These are phyloP conservation scores for Calocera cornea DNA, from an alignment of 768 basidiomycete species.

Conservation along the genomic window DNA sequence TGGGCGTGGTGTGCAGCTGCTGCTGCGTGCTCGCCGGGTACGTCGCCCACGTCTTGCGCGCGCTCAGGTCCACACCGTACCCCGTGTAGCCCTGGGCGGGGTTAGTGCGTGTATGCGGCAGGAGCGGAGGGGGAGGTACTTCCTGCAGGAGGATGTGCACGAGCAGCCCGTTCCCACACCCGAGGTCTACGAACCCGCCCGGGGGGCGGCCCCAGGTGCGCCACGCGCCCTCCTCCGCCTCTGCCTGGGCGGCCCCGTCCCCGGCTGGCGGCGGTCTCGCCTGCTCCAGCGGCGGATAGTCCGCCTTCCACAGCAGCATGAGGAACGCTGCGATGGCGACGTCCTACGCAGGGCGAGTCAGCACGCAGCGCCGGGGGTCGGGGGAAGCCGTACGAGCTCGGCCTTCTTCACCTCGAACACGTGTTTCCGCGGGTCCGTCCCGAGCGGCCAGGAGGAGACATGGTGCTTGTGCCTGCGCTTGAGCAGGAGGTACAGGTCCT, in stretches of 20 bases:
- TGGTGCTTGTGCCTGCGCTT: conserved; percentile 71
- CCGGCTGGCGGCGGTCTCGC: not conserved
- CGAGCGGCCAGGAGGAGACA: conserved; percentile 61
- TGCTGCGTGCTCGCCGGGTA: conserved; percentile 54
- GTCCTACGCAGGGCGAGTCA: conserved; percentile 40
- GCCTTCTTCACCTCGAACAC: conserved; percentile 60
- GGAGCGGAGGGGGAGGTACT: conserved; percentile 13
- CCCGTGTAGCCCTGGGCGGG: conserved; percentile 53
- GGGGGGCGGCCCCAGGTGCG: conserved; percentile 62
- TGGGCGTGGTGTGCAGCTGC: conserved; percentile 49
- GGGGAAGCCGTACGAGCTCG: not conserved
- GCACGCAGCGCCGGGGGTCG: not conserved
- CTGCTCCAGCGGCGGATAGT: conserved; percentile 30
- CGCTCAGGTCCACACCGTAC: conserved; percentile 72
- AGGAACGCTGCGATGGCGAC: conserved; percentile 90
- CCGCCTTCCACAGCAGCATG: conserved; percentile 79
- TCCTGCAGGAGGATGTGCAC: conserved; percentile 74
- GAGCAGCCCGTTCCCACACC: conserved; percentile 88
- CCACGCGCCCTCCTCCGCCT: conserved; percentile 38
- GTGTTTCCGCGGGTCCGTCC: conserved; percentile 78
- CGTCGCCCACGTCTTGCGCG: conserved; percentile 68
- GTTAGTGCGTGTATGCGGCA: not conserved
- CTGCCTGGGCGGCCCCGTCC: conserved; percentile 10
- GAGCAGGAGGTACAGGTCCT: conserved; percentile 80
- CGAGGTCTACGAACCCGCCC: conserved; percentile 80